Conservation (phyloP, 2,329 filamentous ascomycete genomes). For the Colletotrichum incanum region DNA sequence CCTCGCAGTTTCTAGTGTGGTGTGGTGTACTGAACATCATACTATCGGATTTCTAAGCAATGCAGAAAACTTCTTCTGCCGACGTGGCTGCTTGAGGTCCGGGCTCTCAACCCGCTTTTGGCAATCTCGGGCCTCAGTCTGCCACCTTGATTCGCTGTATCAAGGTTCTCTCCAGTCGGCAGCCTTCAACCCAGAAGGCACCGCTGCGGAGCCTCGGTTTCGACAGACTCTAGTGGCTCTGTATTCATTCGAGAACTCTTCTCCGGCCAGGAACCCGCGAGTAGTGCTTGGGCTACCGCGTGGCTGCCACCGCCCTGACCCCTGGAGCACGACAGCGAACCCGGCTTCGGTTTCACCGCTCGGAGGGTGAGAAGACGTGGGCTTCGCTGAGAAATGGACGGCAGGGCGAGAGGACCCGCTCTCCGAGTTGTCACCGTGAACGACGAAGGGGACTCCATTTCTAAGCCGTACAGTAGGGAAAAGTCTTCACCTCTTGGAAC, state of each 20-base stretch:
- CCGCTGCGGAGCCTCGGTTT: conserved; percentile 11
- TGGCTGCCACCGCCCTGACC: background rate
- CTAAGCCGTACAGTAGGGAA: conserved; percentile 20
- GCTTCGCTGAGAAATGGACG: conserved; percentile 9
- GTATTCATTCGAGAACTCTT: conserved; percentile 28
- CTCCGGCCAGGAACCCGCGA: conserved; percentile 24
- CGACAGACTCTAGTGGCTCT: background rate
- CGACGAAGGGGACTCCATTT: conserved; percentile 21
- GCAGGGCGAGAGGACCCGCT: conserved; percentile 25
- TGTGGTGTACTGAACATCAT: conserved; percentile 10
- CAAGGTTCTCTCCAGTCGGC: background rate
- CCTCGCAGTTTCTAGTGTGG: conserved; percentile 28
- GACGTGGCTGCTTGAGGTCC: conserved; percentile 20
- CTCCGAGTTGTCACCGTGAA: conserved; percentile 40
- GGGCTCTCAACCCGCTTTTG: conserved; percentile 5
- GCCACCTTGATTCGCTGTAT: conserved; percentile 20
- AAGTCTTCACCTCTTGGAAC: conserved; percentile 30
- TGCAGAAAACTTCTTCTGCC: conserved; percentile 12
- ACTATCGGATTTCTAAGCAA: conserved; percentile 41
- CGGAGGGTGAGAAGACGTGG: background rate
- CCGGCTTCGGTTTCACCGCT: conserved; percentile 35
- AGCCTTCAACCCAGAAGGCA: background rate
- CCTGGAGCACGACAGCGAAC: background rate
- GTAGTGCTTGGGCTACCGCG: background rate
- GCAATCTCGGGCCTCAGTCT: background rate